Evolutionary conservation across 139 green algal genomes (phyloP).

Genomic region (Gonium pectorale): DNA sequence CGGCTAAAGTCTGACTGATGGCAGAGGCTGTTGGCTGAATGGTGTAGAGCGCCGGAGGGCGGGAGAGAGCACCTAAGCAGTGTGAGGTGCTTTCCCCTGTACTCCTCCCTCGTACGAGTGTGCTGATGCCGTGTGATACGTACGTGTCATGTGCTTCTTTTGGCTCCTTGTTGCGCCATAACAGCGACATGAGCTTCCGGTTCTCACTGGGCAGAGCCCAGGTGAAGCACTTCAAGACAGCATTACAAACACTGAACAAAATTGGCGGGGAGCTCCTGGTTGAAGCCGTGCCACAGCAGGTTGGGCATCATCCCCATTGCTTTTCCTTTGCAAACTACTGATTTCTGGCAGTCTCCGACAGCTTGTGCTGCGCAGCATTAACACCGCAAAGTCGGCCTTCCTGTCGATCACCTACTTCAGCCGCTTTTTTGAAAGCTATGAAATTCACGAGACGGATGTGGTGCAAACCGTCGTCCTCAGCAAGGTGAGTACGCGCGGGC

Average conservation of each 20-base stretch:
- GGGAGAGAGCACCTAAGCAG: too few species aligned
- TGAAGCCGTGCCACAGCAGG: slow-evolving; percentile 66
- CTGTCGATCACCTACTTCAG: slow-evolving; percentile 70
- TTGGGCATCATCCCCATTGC: neutral
- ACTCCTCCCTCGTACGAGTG: too few species aligned
- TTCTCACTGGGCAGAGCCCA: slow-evolving; percentile 54
- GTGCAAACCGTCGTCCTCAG: slow-evolving; percentile 74
- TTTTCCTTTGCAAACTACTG: neutral
- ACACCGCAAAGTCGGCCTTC: slow-evolving; percentile 75
- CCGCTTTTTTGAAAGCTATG: slow-evolving; percentile 76
- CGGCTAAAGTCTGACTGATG: too few species aligned
- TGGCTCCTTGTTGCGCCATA: too few species aligned
- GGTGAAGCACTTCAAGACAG: slow-evolving; percentile 62
- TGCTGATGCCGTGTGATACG: too few species aligned
- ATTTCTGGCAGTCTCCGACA: too few species aligned
- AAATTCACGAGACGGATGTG: slow-evolving; percentile 59
- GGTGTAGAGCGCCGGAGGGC: too few species aligned
- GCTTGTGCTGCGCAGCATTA: slow-evolving; percentile 78
- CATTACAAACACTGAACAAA: slow-evolving; percentile 54
- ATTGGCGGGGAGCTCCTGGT: slow-evolving; percentile 77
- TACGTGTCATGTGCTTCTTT: too few species aligned
- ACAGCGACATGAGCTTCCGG: slow-evolving; percentile 57
- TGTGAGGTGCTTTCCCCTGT: too few species aligned
- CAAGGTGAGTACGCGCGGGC: slow-evolving; percentile 58
- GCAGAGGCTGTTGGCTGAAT: too few species aligned